These are phyloP conservation scores for Collybiopsis luxurians DNA, from an alignment of 768 basidiomycete genomes.

Conservation along the genomic window DNA sequence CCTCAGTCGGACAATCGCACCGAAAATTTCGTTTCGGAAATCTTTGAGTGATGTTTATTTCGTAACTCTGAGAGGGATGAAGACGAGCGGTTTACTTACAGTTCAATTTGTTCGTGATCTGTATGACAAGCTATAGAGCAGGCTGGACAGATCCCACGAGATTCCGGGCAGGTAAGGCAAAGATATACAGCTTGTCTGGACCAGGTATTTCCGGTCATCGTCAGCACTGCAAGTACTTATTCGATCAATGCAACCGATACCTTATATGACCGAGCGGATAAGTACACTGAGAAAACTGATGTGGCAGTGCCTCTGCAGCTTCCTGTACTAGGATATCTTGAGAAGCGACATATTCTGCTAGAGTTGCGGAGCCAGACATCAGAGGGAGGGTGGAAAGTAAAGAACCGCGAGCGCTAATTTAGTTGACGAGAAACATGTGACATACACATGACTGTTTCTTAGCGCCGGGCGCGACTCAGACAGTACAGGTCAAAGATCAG, in stretches of 20 bases:
- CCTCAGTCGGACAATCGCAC: conserved; percentile 79
- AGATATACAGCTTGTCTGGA: conserved; percentile 81
- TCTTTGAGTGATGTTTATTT: conserved; percentile 21
- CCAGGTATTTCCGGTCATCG: too few relatives aligned
- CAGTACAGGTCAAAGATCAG: too few relatives aligned
- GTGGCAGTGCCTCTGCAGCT: conserved; percentile 57
- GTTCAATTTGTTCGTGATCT: conserved; percentile 81
- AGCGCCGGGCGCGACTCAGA: too few relatives aligned
- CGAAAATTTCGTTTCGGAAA: conserved; percentile 83
- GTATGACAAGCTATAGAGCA: conserved; percentile 88
- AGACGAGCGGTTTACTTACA: conserved; percentile 34
- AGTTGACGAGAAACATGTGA: too few relatives aligned
- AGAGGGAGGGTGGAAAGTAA: too few relatives aligned
- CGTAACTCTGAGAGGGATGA: neutral
- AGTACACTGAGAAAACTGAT: conserved; percentile 66
- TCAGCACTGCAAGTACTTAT: too few relatives aligned
- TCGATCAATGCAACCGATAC: conserved; percentile 21
- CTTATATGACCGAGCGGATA: conserved; percentile 56
- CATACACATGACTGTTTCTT: too few relatives aligned
- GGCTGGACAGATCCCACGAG: conserved; percentile 74
- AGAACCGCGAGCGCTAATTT: too few relatives aligned
- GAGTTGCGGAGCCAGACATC: conserved; percentile 21
- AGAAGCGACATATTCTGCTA: conserved; percentile 43
- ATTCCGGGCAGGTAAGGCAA: conserved; percentile 68
- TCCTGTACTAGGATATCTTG: conserved; percentile 51